phyloP scores from a whole-genome alignment of 768 basidiomycete species.

The Mycena galericulata region DNA sequence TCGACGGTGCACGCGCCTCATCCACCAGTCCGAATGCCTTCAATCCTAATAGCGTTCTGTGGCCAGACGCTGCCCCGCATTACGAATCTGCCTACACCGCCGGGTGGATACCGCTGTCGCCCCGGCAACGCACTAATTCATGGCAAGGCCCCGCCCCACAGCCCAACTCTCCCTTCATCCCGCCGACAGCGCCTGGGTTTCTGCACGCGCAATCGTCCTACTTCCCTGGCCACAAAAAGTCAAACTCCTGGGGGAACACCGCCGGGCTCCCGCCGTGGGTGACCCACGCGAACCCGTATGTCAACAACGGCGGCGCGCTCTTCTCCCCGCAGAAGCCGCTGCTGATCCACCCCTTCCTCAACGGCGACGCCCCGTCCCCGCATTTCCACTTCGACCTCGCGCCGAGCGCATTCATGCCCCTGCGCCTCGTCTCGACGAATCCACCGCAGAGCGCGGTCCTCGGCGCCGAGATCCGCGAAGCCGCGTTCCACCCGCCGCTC shows the following conservation, averaged over 20 bases:
- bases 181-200: slow-evolving; percentile 6
- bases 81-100: slow-evolving; percentile 23
- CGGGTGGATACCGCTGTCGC: slow-evolving; percentile 8
- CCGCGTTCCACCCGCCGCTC: slow-evolving; percentile 53
- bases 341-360: slow-evolving; percentile 29
- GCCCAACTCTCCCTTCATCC: slow-evolving; percentile 12
- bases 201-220: background rate
- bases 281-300: background rate
- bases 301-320: background rate
- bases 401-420: slow-evolving; percentile 22
- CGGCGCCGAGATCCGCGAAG: slow-evolving; percentile 44
- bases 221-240: slow-evolving; percentile 20
- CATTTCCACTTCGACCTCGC: slow-evolving; percentile 56
- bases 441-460: background rate
- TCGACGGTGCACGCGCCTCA: background rate
- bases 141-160: background rate
- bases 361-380: slow-evolving; percentile 47
- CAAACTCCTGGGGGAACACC: slow-evolving; percentile 18
- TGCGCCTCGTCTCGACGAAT: background rate
- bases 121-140: slow-evolving; percentile 26
- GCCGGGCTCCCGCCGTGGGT: background rate
- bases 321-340: background rate
- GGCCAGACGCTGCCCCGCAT: slow-evolving; percentile 8
- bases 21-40: slow-evolving; percentile 1
- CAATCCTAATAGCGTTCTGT: slow-evolving; percentile 21